phyloP scores from a whole-genome alignment of 371 early-diverging fungal genomes.

The Blyttiomyces sp. region DNA sequence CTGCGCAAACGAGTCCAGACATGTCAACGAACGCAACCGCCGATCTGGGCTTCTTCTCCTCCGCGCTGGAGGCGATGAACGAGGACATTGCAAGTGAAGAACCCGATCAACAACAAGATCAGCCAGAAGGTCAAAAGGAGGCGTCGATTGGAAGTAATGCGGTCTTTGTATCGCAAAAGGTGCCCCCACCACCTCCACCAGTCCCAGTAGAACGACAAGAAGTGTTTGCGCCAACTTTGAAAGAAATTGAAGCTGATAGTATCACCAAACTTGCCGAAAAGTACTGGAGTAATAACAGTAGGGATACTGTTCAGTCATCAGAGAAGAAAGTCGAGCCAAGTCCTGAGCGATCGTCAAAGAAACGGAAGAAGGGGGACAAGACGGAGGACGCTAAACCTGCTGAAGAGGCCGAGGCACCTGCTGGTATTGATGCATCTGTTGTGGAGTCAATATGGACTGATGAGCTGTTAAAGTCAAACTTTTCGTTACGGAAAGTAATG shows the following conservation, averaged over 20 bases:
- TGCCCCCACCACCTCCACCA: not conserved
- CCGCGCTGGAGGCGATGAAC: too few species aligned
- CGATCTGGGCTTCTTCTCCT: slow-evolving; percentile 8
- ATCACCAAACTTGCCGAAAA: slow-evolving; percentile 21
- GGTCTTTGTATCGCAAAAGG: not conserved
- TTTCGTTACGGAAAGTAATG: slow-evolving; percentile 53
- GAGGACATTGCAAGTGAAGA: too few species aligned
- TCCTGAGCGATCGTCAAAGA: not conserved
- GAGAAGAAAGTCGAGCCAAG: not conserved
- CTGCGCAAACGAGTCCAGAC: too few species aligned
- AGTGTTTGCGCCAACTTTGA: slow-evolving; percentile 16
- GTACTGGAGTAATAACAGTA: slow-evolving; percentile 8
- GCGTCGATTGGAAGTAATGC: not conserved
- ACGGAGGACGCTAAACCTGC: not conserved
- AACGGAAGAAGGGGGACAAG: not conserved
- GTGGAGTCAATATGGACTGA: slow-evolving; percentile 58
- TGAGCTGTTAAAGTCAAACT: slow-evolving; percentile 55
- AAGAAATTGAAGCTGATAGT: slow-evolving; percentile 20
- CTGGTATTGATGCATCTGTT: slow-evolving; percentile 13
- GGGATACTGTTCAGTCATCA: not conserved
- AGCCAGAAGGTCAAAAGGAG: not conserved
- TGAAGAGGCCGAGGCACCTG: not conserved
- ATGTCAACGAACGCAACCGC: not conserved
- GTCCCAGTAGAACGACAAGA: not conserved
- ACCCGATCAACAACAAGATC: not conserved